Evolutionary conservation across 345 rosid species (phyloP), one percentile per base, ranked within the genome.

Genomic region (Salix dunnii): DNA sequence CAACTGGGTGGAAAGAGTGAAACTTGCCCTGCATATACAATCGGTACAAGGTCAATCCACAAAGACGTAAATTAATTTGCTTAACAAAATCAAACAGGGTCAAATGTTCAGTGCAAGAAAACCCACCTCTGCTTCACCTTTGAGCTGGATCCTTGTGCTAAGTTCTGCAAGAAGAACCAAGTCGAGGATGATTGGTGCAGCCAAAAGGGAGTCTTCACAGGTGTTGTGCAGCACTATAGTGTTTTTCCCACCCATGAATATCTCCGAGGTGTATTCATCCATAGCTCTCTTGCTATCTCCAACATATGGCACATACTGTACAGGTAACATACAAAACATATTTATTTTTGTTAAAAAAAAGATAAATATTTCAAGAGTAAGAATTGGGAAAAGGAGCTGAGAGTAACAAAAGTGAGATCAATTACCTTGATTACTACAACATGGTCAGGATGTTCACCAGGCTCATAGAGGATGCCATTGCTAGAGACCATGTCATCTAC

Each of bases 261-360:
- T 93, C 89, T 96, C 99, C 48, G 99, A 96, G 46, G 94, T 92
- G 87, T 93, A 96, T 84, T 96, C 99, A 79, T 96, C 99, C 98
- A 93, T 91, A 46, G 99, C 99, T 74, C 98, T 90, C 92, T 96
- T 93, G 90, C 98, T 91, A 81, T 96, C 99, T n/a, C 87, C 98
- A 5, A 96, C 97, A 80, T 90, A 93, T 3, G 98, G 98, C 80
- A 96, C 98, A 77, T 96, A 91, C 99, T 94, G 33, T 8, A 73
- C 65, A 76, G 63, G 20, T 68, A 12, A 78, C 38, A 78, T 20
- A 36, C n/a, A 72, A 14, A 28, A 66, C 18, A 9, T 1, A 23
- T 5, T 6, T 35, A 5, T 35, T 35, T 35, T 35, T 35, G 0
- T 2, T 36, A 36, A 42, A 42, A 7, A 8, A n/a, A 20, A 20